Evolutionary conservation across 208 protist genomes (phyloP).

Genomic region (Leishmania amazonensis): DNA sequence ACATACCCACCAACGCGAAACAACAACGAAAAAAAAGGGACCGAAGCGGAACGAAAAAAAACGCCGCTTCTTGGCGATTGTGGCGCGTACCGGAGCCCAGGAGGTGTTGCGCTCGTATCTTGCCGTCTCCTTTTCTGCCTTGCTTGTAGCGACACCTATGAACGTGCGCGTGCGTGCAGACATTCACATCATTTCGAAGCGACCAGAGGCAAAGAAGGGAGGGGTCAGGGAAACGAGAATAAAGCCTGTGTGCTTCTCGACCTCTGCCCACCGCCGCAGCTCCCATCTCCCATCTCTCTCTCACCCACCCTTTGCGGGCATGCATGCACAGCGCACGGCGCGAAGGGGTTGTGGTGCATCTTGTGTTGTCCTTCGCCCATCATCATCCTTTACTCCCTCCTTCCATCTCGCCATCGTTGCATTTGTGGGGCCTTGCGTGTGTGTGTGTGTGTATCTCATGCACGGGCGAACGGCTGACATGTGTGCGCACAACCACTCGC

Average conservation of each 20-base stretch:
- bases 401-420: neutral
- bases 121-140: neutral
- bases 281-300: slow-evolving; percentile 7
- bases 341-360: neutral
- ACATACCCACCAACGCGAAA: neutral
- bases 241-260: neutral
- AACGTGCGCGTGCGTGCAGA: neutral
- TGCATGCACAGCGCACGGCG: neutral
- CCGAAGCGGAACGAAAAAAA: neutral
- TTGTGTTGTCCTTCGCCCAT: neutral
- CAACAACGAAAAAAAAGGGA: neutral
- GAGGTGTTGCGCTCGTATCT: neutral
- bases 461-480: neutral
- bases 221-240: no score
- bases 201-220: neutral
- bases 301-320: neutral
- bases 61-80: neutral
- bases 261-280: neutral
- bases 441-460: neutral
- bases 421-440: neutral
- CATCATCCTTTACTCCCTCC: neutral
- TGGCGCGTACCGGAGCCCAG: neutral
- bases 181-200: neutral
- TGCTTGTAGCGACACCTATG: neutral
- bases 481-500: neutral